Evolutionary conservation across 805 yeast genomes (phyloP).

Genomic region (Teunomyces kruisii): DNA sequence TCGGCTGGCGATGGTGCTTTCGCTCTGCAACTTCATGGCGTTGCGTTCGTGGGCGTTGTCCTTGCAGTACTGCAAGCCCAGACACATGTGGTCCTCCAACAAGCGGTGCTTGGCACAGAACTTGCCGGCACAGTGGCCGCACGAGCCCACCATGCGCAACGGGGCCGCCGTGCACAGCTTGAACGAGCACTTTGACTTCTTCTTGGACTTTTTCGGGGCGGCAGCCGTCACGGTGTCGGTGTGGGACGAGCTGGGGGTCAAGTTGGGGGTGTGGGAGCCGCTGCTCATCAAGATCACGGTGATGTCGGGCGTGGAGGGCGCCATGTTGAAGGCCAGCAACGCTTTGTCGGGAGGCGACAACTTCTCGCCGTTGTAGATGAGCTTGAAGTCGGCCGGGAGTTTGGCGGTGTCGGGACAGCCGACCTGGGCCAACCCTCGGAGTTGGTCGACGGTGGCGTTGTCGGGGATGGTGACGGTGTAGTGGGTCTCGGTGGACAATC

Average conservation of each 20-base stretch:
- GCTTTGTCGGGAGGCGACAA: slow-evolving; percentile 27
- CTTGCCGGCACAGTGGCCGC: slow-evolving; percentile 79
- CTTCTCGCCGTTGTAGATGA: slow-evolving; percentile 40
- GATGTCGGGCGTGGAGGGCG: slow-evolving; percentile 13
- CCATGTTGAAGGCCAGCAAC: slow-evolving; percentile 19
- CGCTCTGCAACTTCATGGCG: slow-evolving; percentile 78
- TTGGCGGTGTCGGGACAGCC: slow-evolving; percentile 29
- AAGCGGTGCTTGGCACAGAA: slow-evolving; percentile 86
- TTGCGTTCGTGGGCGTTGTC: slow-evolving; percentile 80
- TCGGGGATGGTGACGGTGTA: slow-evolving; percentile 51
- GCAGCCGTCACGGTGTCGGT: slow-evolving; percentile 14
- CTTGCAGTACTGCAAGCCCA: slow-evolving; percentile 76
- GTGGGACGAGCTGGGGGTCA: slow-evolving; percentile 6
- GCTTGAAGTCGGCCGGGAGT: slow-evolving; percentile 39
- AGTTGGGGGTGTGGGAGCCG: slow-evolving; percentile 23
- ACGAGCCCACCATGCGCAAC: slow-evolving; percentile 72
- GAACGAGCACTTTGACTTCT: slow-evolving; percentile 52
- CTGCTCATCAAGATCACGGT: slow-evolving; percentile 28
- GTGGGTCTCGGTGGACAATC: slow-evolving; percentile 44
- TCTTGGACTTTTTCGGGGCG: slow-evolving; percentile 25
- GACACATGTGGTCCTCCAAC: slow-evolving; percentile 80
- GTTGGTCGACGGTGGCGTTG: slow-evolving; percentile 52
- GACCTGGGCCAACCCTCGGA: slow-evolving; percentile 45
- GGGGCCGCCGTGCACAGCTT: slow-evolving; percentile 62
- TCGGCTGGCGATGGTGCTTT: slow-evolving; percentile 77